A percentile compares a stretch with the other conserved stretches of the same genome.
Conservation (phyloP, 1,284 basidiomycete species). For the Pseudozyma flocculosa region DNA sequence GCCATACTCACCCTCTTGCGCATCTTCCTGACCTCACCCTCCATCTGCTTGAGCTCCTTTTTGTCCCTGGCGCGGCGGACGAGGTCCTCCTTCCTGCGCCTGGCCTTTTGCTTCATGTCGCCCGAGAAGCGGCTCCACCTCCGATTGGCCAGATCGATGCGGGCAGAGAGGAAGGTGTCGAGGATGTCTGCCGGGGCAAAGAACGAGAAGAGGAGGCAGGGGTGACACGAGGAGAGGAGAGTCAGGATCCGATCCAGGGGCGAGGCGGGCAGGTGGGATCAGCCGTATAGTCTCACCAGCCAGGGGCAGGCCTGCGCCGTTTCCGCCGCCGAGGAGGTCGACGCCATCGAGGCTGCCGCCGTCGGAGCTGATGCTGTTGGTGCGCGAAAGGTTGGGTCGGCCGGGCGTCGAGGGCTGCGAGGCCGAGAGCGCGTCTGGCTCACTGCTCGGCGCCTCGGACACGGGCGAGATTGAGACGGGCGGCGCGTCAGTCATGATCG, state of each 20-base stretch:
- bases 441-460: too few relatives aligned
- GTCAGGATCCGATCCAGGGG: not conserved
- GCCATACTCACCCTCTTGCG: slow-evolving; percentile 65
- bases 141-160: slow-evolving; percentile 83
- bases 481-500: too few relatives aligned
- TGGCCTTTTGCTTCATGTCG: slow-evolving; percentile 70
- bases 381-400: not conserved
- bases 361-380: not conserved
- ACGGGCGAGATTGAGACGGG: too few relatives aligned
- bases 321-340: slow-evolving; percentile 18
- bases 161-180: slow-evolving; percentile 85
- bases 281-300: slow-evolving; percentile 5
- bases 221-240: too few relatives aligned
- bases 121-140: slow-evolving; percentile 82
- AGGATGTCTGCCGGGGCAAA: slow-evolving; percentile 54
- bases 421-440: too few relatives aligned
- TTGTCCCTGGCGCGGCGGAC: slow-evolving; percentile 67
- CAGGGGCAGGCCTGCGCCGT: slow-evolving; percentile 12
- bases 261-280: too few relatives aligned
- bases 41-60: slow-evolving; percentile 66
- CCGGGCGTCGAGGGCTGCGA: not conserved
- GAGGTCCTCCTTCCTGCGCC: slow-evolving; percentile 66
- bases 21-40: slow-evolving; percentile 78
- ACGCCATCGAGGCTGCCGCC: slow-evolving; percentile 15
- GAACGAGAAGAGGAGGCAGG: not conserved